Conservation (phyloP, 805 yeast species). For the Starmerella apicola region DNA sequence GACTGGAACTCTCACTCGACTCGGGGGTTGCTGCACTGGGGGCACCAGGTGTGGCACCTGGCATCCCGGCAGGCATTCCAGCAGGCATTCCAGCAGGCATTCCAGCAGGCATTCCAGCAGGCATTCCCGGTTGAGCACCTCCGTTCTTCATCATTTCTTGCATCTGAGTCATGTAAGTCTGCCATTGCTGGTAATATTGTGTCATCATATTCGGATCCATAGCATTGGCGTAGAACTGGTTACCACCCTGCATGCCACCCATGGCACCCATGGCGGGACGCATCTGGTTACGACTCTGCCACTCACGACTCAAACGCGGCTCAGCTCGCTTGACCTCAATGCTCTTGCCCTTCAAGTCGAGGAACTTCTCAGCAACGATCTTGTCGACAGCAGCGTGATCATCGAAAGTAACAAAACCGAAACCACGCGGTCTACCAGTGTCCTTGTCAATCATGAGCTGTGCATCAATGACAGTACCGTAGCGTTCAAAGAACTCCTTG, state of each 20-base stretch:
- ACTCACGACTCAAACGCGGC: conserved; percentile 26
- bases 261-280: conserved; percentile 8
- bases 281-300: conserved; percentile 17
- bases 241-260: conserved; percentile 5
- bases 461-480: conserved; percentile 87
- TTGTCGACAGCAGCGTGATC: conserved; percentile 87
- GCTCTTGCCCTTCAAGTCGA: conserved; percentile 68
- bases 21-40: background rate
- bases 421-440: conserved; percentile 92
- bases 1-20: background rate
- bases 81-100: conserved; percentile 11
- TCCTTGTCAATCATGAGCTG: conserved; percentile 96
- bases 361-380: conserved; percentile 68
- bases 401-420: conserved; percentile 92
- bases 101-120: conserved; percentile 11
- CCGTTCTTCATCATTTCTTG: conserved; percentile 28
- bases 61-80: conserved; percentile 10
- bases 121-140: conserved; percentile 18
- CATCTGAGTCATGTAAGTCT: conserved; percentile 29
- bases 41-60: background rate
- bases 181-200: conserved; percentile 33
- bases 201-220: conserved; percentile 34
- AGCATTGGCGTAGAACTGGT: conserved; percentile 21
- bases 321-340: conserved; percentile 37
- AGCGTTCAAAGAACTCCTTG: conserved; percentile 70